Evolutionary conservation across 1,139 yeast genomes (phyloP), one percentile per base, ranked within the genome.

Genomic region (Yamadazyma membranifaciens): DNA sequence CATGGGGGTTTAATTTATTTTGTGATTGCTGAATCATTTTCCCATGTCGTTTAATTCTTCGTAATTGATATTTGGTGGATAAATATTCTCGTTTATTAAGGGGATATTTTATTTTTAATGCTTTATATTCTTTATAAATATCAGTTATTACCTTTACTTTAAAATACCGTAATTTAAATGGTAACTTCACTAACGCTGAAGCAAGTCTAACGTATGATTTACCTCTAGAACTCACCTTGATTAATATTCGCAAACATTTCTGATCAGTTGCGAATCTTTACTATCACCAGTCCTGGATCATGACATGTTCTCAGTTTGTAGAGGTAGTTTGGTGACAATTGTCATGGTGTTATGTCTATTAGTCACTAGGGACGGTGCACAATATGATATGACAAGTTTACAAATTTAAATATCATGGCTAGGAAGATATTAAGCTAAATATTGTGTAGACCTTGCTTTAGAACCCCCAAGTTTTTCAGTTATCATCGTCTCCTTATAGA

Each of bases 71-170:
- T 28, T 45, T 42, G 7, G 46, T 28, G 22, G 31, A 38, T 1
- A 26, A 16, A 34, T 45, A 48, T 4, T 49, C 50, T 34, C 40
- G 42, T 33, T 44, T 41, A 34, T 46, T 49, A 26, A 47, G 22
- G 27, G 59, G 59, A 33, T 46, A 48, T 11, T 40, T 44, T 2
- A 40, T 38, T 36, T 51, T 56, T 17, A 63, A 51, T 6, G 60
- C 50, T 38, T 49, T 51, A 44, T 60, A 64, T 33, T 64, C 69
- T 36, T 46, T 50, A 43, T 36, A 63, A 37, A 41, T 52, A 40
- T 40, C 49, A 42, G 40, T 9, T 3, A 48, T 54, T 29, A 37
- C 48, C 48, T 32, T 59, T 48, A 41, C 41, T 24, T 36, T 45
- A 31, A 39, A 41, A 16, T 32, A 36, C 16, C 35, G 40, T 12